Evolutionary conservation across 805 yeast genomes (phyloP), one percentile per base, ranked within the genome.

Genomic region (Sungouiella thailandica): DNA sequence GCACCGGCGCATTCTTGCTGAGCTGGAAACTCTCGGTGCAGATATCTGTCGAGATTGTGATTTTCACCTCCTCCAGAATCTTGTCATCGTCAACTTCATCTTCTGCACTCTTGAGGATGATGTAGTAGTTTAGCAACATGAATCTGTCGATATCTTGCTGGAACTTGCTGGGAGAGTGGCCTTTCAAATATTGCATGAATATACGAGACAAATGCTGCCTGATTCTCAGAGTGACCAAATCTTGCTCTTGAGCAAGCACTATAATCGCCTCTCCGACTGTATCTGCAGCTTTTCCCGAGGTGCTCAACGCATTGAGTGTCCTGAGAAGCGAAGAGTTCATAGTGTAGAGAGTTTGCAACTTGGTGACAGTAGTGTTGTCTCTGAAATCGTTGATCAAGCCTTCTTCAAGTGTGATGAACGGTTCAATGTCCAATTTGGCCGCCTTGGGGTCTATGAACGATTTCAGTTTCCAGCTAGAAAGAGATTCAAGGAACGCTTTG

Each of bases 11-110:
- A 9, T 36, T 32, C 20, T 26, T 26, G 6, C 46, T 32, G 2
- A 34, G 50, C 23, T 41, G 40, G 35, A 66, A 66, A 20, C 54
- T 39, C 36, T 65, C 70, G 4, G 52, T 44, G 28, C 62, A 57
- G 25, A 58, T 56, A 23, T 55, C 55, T 5, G 65, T 58, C 11
- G 43, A 40, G 8, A 64, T 40, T 4, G 52, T 47, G 19, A 64
- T 46, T 9, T 44, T 43, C n/a, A n/a, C n/a, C 5, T 54, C 44
- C 7, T 41, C 39, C 5, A 36, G 28, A 2, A 53, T 52, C 11
- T 47, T 34, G n/a, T 29, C 17, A 7, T 25, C 16, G 8, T 22
- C 27, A 7, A 9, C 22, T 3, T 23, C 24, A 4, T 32, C 25
- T 12, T 36, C 25, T 12, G 35, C 14, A 4, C 29, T 25, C 22